These are phyloP conservation scores for Solanum paucissectum DNA, from an alignment of 257 asterid genomes.

Conservation along the genomic window DNA sequence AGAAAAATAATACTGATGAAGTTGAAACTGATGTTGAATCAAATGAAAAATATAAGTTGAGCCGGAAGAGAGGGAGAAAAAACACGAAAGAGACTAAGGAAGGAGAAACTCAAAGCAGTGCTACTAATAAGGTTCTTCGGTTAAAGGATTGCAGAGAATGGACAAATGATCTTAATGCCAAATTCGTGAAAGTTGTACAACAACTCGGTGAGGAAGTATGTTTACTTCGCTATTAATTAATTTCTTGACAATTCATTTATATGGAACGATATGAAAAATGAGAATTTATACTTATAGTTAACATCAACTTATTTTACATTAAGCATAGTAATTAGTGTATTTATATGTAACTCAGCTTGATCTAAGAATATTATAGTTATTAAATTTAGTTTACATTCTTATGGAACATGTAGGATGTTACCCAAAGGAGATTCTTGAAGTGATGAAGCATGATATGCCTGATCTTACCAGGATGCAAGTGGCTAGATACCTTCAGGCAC, in stretches of 20 bases:
- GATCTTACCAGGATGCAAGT: conserved; percentile 23
- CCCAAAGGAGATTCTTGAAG: not conserved
- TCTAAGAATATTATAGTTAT: not conserved
- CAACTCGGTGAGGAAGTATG: not conserved
- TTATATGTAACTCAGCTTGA: not conserved
- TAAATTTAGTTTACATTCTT: no score
- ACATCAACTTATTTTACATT: not conserved
- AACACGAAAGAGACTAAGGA: not conserved
- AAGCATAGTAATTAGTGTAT: not conserved
- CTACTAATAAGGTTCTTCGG: not conserved
- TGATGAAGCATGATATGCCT: conserved; percentile 7
- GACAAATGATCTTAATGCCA: not conserved
- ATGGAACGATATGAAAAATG: not conserved
- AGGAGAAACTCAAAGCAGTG: not conserved
- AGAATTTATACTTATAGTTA: not conserved
- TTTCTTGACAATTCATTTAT: not conserved
- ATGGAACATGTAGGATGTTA: not conserved
- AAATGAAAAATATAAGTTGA: not conserved
- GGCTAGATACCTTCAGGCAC: conserved; percentile 21
- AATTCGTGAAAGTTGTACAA: not conserved
- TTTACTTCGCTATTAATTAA: not conserved
- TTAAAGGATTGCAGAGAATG: not conserved
- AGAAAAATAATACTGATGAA: not conserved
- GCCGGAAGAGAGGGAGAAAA: not conserved
- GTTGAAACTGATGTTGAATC: not conserved